Percentiles rank a stretch among this genome's conserved stretches.
These are phyloP conservation scores for Lotus japonicus DNA, from an alignment of 306 rosid genomes.

Conservation along the genomic window DNA sequence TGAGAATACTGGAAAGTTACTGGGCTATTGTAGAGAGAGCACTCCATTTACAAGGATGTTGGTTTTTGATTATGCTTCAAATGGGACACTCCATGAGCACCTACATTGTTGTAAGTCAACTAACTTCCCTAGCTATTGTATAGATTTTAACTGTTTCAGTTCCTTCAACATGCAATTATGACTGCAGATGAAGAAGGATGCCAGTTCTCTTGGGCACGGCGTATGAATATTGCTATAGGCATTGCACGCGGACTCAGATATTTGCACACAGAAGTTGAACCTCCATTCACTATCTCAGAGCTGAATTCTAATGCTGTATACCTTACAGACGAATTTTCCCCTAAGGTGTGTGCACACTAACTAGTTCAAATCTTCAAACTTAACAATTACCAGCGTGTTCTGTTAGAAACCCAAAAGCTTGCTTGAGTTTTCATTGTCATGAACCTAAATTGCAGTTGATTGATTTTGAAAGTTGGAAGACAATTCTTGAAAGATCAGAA, in stretches of 20 bases:
- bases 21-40: constrained; percentile 86
- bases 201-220: constrained; percentile 83
- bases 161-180: constrained; percentile 23
- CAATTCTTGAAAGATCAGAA: constrained; percentile 84
- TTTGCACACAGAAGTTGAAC: constrained; percentile 82
- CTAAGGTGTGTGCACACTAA: constrained; percentile 55
- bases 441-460: constrained; percentile 56
- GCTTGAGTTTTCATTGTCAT: constrained; percentile 8
- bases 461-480: constrained; percentile 98
- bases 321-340: constrained; percentile 93
- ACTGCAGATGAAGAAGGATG: constrained; percentile 80
- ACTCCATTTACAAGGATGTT: constrained; percentile 90
- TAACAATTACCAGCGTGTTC: not conserved
- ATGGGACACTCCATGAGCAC: constrained; percentile 86
- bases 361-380: constrained; percentile 3
- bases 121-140: constrained; percentile 4
- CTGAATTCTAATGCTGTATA: constrained; percentile 86
- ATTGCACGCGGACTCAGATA: constrained; percentile 86
- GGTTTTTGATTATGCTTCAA: constrained; percentile 90
- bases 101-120: constrained; percentile 79
- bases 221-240: constrained; percentile 80
- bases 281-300: constrained; percentile 92
- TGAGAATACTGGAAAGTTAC: constrained; percentile 70
- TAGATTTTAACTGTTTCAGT: not conserved
- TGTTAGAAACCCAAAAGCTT: constrained; percentile 16